Evolutionary conservation across 179 eudicot species (phyloP), one percentile per base, ranked within the genome.

Genomic region (Beta lomatogona): DNA sequence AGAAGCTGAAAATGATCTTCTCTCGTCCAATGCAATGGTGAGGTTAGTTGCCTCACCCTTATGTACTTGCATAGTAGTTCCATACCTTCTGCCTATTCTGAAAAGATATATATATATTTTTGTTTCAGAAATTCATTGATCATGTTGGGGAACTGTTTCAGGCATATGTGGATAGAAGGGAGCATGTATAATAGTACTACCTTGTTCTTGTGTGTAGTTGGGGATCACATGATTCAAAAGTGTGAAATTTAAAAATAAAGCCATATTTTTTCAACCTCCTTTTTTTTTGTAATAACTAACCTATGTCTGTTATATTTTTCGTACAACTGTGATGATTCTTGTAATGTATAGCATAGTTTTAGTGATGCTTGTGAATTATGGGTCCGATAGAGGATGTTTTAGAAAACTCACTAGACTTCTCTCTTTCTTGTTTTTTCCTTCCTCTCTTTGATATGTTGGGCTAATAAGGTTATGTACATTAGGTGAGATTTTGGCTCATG

Each of bases 1-100:
- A 77, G 97, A 94, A 84, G 93, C 94, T 64, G 99, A 97, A 88
- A 94, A 87, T 87, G 98, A 97, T 55, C 92, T 91, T 77, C 91
- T 97, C 77, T 93, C 97, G 65, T 92, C 98, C 52, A 97, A 97
- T 94, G 98, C 99, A 85, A 97, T 97, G 96, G 99, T 95, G 86
- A 86, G 90, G 82, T 87, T 85, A 80, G 87, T 86, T 89, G 68
- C 82, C 79, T 68, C 75, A 53, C 61, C 78, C 82, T 76, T 75
- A 44, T 63, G 58, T 76, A 75, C 4, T 63, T 75, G 67, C 50
- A 83, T 79, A 36, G 46, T 65, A 59, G 65, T 70, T 36, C 70
- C 63, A 48, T 61, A 5, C 15, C 57, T 46, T 59, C 50, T 67
- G 77, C 79, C 68, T 77, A n/a, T 68, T 52, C 83, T 88, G 41